Percentiles rank a stretch among this genome's conserved stretches.
Conservation (phyloP, 208 protist species). For the Acanthamoeba royreba region DNA sequence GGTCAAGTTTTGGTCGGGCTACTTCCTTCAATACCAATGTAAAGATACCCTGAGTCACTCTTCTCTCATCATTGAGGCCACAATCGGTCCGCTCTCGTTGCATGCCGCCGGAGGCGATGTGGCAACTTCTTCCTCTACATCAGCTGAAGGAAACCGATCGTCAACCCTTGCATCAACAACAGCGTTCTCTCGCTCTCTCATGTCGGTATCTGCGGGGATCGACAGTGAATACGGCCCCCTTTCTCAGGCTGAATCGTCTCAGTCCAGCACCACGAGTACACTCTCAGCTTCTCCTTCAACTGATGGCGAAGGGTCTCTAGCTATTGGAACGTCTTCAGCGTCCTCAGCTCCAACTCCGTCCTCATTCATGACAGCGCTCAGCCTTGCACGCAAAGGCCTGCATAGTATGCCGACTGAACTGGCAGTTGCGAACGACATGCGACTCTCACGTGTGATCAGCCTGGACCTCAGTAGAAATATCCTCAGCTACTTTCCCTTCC, state of each 20-base stretch:
- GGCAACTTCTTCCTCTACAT: too few species aligned
- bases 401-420: neutral
- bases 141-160: too few species aligned
- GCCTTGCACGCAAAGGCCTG: neutral
- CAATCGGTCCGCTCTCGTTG: neutral
- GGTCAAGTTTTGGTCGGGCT: neutral
- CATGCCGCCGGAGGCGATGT: neutral
- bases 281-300: neutral
- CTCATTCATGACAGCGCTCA: neutral
- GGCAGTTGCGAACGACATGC: neutral
- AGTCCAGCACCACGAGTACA: neutral
- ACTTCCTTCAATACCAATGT: conserved; percentile 14
- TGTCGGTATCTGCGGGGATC: neutral
- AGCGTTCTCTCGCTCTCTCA: too few species aligned
- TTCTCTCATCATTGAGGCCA: neutral
- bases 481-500: neutral
- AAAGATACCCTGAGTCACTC: neutral
- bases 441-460: neutral
- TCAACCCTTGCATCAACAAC: too few species aligned
- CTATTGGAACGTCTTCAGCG: neutral
- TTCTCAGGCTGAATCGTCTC: neutral
- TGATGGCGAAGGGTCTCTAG: neutral
- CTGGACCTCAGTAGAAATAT: conserved; percentile 7
- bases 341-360: neutral
- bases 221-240: neutral